Evolutionary conservation across 768 basidiomycete species (phyloP).

Genomic region (Tulasnella sp.): DNA sequence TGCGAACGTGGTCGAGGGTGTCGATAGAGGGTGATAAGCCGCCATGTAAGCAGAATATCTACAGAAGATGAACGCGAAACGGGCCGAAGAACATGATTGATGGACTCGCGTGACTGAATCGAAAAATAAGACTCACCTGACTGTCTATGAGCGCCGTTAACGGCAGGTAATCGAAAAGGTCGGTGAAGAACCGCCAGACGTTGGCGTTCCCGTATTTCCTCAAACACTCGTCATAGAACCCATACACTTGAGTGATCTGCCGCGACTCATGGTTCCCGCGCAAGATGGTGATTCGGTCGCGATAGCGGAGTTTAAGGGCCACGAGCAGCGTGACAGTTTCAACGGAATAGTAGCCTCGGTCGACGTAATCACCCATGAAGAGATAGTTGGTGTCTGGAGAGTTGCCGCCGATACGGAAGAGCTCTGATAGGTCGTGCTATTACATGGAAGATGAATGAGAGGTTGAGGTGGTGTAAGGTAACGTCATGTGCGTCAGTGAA

Average conservation of each 20-base stretch:
- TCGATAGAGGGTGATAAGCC: slow-evolving; percentile 98
- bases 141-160: slow-evolving; percentile 97
- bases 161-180: slow-evolving; percentile 95
- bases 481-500: slow-evolving; percentile 9
- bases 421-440: slow-evolving; percentile 98
- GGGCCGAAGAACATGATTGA: not conserved
- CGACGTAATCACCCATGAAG: slow-evolving; percentile 99
- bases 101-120: not conserved
- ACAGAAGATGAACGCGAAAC: not conserved
- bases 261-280: slow-evolving; percentile 98
- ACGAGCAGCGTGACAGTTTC: slow-evolving; percentile 97
- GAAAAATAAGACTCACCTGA: slow-evolving; percentile 71
- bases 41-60: slow-evolving; percentile 99
- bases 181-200: slow-evolving; percentile 98
- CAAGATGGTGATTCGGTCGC: slow-evolving; percentile 94
- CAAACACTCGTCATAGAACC: slow-evolving; percentile 98
- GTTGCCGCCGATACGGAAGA: slow-evolving; percentile 97
- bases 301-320: slow-evolving; percentile 93
- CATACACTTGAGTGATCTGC: slow-evolving; percentile 99
- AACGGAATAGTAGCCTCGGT: slow-evolving; percentile 97
- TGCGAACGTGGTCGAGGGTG: slow-evolving; percentile 97
- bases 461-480: not conserved
- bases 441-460: not conserved
- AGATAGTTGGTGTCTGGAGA: slow-evolving; percentile 99
- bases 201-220: slow-evolving; percentile 99